phyloP scores from a whole-genome alignment of 345 rosid genomes.

The Rhodomyrtus tomentosa region DNA sequence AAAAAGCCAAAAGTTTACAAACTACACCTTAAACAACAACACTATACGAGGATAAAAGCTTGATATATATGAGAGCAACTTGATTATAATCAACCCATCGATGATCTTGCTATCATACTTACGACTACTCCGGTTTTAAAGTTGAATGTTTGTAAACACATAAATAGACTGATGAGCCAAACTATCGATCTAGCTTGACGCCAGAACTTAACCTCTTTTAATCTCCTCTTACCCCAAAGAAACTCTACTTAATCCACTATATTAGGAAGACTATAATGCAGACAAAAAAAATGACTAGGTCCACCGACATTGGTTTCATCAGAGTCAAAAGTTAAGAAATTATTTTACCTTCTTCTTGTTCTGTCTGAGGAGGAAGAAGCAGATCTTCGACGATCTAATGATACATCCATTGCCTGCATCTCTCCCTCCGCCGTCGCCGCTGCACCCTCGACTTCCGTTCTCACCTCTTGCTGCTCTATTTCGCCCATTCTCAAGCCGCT shows the following conservation, averaged over 20 bases:
- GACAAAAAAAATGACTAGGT: neutral
- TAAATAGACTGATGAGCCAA: neutral
- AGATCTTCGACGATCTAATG: neutral
- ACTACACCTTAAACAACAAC: neutral
- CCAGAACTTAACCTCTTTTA: neutral
- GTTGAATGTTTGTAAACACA: neutral
- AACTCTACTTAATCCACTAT: neutral
- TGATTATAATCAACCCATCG: neutral
- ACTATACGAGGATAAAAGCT: neutral
- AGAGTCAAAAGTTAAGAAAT: neutral
- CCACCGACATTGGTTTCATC: neutral
- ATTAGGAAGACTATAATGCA: neutral
- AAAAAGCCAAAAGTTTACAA: neutral
- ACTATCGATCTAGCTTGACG: neutral
- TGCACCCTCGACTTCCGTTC: neutral
- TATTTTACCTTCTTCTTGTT: constrained; percentile 1
- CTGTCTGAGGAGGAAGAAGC: neutral
- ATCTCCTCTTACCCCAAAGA: neutral
- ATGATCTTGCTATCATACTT: neutral
- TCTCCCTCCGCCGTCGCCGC: neutral
- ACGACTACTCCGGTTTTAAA: neutral
- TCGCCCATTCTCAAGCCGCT: neutral
- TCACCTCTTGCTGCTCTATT: neutral
- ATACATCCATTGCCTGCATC: neutral
- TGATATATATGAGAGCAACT: neutral